Conservation (phyloP, 208 protist genomes). For the Leishmania mexicana region DNA sequence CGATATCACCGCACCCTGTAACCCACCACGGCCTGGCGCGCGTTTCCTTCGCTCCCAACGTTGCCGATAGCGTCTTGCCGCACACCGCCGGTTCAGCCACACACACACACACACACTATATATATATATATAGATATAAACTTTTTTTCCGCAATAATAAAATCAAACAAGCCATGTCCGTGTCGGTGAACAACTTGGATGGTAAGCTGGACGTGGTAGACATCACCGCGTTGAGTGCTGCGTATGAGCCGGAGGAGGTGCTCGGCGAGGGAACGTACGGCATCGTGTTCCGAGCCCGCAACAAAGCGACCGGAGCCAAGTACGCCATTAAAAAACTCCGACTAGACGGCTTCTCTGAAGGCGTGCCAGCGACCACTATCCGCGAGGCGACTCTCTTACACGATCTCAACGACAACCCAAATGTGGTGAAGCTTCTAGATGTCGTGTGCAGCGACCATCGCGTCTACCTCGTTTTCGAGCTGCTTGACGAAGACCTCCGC, state of each 20-base stretch:
- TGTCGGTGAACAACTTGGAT: conserved; percentile 30
- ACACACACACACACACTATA: neutral
- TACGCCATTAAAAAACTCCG: conserved; percentile 88
- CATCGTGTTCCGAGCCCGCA: conserved; percentile 87
- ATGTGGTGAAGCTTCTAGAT: conserved; percentile 94
- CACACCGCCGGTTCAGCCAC: neutral
- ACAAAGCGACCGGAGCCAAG: conserved; percentile 59
- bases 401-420: conserved; percentile 89
- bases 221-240: conserved; percentile 39
- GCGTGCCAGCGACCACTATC: conserved; percentile 91
- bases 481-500: conserved; percentile 96
- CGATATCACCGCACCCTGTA: neutral
- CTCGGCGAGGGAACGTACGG: conserved; percentile 97
- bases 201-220: conserved; percentile 60
- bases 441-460: conserved; percentile 96
- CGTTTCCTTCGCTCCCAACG: neutral
- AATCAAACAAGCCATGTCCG: neutral
- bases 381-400: conserved; percentile 93
- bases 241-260: conserved; percentile 70
- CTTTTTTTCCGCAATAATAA: too few species aligned
- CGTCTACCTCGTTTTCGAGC: conserved; percentile 97
- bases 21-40: neutral
- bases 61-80: neutral
- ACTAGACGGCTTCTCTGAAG: conserved; percentile 74
- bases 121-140: neutral